Evolutionary conservation across 768 basidiomycete species (phyloP), one percentile per base, ranked within the genome.

Genomic region (Cyathus striatus): DNA sequence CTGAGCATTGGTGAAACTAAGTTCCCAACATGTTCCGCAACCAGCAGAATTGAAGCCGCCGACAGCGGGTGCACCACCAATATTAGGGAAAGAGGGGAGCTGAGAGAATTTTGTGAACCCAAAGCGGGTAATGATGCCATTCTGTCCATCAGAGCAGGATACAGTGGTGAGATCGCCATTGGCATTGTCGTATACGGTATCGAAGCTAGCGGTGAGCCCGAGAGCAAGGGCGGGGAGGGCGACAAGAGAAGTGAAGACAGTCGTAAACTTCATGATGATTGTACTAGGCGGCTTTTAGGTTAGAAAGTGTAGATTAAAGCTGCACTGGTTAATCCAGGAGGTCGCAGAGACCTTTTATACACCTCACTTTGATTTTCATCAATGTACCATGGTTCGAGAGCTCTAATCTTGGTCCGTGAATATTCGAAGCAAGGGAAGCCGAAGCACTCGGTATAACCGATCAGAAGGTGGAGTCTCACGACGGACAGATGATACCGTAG

Each of bases 21-120:
- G 54, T 45, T 66, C 42, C 79, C 79, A 85, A 59, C 83, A 85
- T 20, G 71, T 69, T 1, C 79, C 79, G 50, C 82, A 85, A 34
- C 65, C 61, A 1, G 57, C 46, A 1, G 78, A 81, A 54, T 77
- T 68, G 59, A 62, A 83, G 21, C 70, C 72, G 5, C 57, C 58
- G 43, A 84, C 63, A 26, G 69, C 76, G 13, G 66, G 62, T 1
- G 69, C 75, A 1, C 75, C 81, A 23, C 79, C 81, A 51, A 85
- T 78, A 57, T 65, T 55, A 1, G 82, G 80, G 66, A 81, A 86
- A 36, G 59, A 61, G 2, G 81, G 80, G 22, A 85, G 57, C 26
- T 63, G 60, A 12, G 63, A 67, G 40, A 82, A 76, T 26, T 70
- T 79, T 3, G 60, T 66, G 59, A 65, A 82, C 3, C 61, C 62